These are phyloP conservation scores for Sicyos baderoa DNA, from an alignment of 306 rosid species.

Conservation along the genomic window DNA sequence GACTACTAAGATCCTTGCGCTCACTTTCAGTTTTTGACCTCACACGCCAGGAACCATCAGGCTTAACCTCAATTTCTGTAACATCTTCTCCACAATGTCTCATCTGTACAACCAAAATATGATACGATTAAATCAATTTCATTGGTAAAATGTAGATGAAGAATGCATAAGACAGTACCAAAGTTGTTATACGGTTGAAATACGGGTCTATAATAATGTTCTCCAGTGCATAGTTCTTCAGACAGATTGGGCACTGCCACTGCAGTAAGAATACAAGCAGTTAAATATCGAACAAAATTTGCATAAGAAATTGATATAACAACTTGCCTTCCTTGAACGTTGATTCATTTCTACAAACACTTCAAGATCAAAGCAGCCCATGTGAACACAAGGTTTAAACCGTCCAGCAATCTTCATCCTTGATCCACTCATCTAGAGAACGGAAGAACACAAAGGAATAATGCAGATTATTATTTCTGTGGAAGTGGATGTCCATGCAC, in stretches of 20 bases:
- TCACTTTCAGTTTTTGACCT: conserved; percentile 77
- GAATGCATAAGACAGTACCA: conserved; percentile 40
- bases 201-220: conserved; percentile 80
- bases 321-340: conserved; percentile 82
- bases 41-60: conserved; percentile 96
- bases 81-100: conserved; percentile 79
- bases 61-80: conserved; percentile 82
- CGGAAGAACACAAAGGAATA: conserved; percentile 18
- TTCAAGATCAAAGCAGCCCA: conserved; percentile 98
- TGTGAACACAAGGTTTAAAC: conserved; percentile 88
- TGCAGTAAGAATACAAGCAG: conserved; percentile 49
- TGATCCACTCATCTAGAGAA: conserved; percentile 87
- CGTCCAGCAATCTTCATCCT: conserved; percentile 98
- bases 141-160: conserved; percentile 4
- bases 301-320: conserved; percentile 17
- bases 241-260: conserved; percentile 99
- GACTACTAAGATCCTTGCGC: conserved; percentile 57
- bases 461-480: conserved; percentile 6
- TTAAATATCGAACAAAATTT: conserved; percentile 18
- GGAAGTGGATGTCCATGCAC: not conserved
- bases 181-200: conserved; percentile 66
- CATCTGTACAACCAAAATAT: conserved; percentile 49
- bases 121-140: not conserved
- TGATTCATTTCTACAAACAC: conserved; percentile 94
- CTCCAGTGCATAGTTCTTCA: conserved; percentile 84